A percentile compares a stretch with the other conserved stretches of the same genome.
Evolutionary conservation across 1,284 basidiomycete genomes (phyloP).

Genomic region (Apiotrichum siamense): DNA sequence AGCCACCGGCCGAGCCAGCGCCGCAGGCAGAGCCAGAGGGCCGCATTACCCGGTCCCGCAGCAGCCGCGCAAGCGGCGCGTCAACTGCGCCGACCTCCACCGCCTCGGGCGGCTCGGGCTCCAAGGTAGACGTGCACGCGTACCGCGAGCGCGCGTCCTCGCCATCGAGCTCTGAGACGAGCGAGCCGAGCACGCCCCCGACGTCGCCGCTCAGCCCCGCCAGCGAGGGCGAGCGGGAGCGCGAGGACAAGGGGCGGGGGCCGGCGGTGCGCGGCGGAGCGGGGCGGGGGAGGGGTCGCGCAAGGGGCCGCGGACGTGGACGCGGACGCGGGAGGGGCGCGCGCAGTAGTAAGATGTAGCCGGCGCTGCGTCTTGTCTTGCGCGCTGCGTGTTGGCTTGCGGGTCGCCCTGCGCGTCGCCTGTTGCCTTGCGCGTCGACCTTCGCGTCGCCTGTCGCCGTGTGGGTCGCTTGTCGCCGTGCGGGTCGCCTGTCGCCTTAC

Average conservation of each 20-base stretch:
- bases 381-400: background rate
- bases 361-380: background rate
- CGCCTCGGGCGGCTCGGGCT: too few relatives aligned
- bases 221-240: conserved; percentile 5
- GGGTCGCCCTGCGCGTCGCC: too few relatives aligned
- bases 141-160: conserved; percentile 7
- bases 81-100: background rate
- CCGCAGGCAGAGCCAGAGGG: background rate
- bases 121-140: conserved; percentile 1
- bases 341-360: conserved; percentile 9
- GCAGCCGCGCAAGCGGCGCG: background rate
- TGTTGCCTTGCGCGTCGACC: too few relatives aligned
- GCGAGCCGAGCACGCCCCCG: conserved; percentile 6
- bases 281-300: background rate
- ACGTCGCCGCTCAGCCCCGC: conserved; percentile 8
- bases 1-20: background rate
- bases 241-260: background rate
- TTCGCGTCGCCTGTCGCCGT: too few relatives aligned
- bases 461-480: too few relatives aligned
- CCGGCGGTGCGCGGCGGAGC: background rate
- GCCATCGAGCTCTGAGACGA: conserved; percentile 3
- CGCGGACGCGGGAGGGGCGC: background rate
- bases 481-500: too few relatives aligned
- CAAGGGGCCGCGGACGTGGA: background rate
- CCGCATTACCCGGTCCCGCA: background rate